Conservation (phyloP, 129 eudicot genomes). For the Dittrichia graveolens region DNA sequence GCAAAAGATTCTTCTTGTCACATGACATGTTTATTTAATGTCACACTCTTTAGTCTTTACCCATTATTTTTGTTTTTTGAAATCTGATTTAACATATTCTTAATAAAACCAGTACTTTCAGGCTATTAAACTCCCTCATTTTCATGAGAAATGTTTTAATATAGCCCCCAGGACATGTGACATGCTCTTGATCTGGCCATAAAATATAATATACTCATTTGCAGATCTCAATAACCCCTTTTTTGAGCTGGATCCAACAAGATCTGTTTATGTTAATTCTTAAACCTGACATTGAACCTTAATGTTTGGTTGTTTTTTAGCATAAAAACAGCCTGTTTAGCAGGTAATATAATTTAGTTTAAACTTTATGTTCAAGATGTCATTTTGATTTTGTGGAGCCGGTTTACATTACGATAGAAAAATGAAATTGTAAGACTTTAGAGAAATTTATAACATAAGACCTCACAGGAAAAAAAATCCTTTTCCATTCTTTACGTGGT, state of each 20-base stretch:
- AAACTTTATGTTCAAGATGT: no score
- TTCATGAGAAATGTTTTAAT: neutral
- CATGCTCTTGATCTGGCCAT: constrained; percentile 5
- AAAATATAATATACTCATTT: neutral
- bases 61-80: neutral
- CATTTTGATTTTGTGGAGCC: no score
- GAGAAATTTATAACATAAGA: no score
- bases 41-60: neutral
- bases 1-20: neutral
- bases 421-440: no score
- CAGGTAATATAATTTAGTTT: no score
- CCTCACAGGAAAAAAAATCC: no score
- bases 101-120: neutral
- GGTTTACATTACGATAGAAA: no score
- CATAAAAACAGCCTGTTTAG: no score
- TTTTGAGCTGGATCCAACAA: constrained; percentile 19
- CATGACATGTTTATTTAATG: constrained; percentile 8
- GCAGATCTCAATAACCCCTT: constrained; percentile 14
- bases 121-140: neutral
- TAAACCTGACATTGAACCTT: neutral
- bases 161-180: constrained; percentile 11
- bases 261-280: neutral
- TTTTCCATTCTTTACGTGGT: no score
- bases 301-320: no score
- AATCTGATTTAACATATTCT: neutral